Conservation (phyloP, 352 stramenopile genomes). For the Globisporangium cystogenes region DNA sequence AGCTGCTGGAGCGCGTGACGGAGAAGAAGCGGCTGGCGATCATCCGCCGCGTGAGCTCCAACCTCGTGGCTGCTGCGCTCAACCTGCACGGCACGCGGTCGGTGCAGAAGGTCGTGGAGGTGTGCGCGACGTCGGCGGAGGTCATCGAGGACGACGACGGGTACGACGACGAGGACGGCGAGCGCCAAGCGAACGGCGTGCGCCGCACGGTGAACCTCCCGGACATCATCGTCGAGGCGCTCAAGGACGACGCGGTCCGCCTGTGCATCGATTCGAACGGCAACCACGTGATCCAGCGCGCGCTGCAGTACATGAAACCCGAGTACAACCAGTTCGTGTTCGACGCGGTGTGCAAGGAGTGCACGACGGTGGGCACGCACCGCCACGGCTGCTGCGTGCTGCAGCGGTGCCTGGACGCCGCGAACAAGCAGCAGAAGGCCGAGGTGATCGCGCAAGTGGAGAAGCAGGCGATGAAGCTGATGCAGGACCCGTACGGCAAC, state of each 20-base stretch:
- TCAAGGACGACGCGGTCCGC: slow-evolving; percentile 91
- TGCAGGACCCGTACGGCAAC: slow-evolving; percentile 91
- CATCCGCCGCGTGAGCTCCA: slow-evolving; percentile 88
- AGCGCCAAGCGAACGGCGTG: slow-evolving; percentile 16
- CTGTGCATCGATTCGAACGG: slow-evolving; percentile 97
- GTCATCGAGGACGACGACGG: slow-evolving; percentile 48
- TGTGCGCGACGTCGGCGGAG: slow-evolving; percentile 83
- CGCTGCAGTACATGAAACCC: slow-evolving; percentile 92
- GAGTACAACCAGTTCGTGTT: slow-evolving; percentile 97
- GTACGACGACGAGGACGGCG: slow-evolving; percentile 19
- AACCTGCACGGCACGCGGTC: slow-evolving; percentile 98
- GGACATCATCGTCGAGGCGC: slow-evolving; percentile 92
- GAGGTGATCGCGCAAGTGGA: slow-evolving; percentile 93
- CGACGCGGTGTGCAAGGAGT: slow-evolving; percentile 94
- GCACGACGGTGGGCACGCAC: slow-evolving; percentile 95
- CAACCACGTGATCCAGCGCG: slow-evolving; percentile 97
- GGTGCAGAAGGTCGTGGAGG: slow-evolving; percentile 98
- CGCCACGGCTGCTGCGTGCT: slow-evolving; percentile 97
- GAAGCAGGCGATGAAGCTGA: slow-evolving; percentile 95
- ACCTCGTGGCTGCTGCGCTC: slow-evolving; percentile 94
- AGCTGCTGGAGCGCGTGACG: slow-evolving; percentile 95
- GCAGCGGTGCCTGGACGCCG: slow-evolving; percentile 94
- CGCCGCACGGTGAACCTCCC: slow-evolving; percentile 49
- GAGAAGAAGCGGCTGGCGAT: slow-evolving; percentile 90
- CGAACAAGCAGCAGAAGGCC: slow-evolving; percentile 82